These are phyloP conservation scores for Cornus suecica DNA, from an alignment of 148 eudicot genomes.

Conservation along the genomic window DNA sequence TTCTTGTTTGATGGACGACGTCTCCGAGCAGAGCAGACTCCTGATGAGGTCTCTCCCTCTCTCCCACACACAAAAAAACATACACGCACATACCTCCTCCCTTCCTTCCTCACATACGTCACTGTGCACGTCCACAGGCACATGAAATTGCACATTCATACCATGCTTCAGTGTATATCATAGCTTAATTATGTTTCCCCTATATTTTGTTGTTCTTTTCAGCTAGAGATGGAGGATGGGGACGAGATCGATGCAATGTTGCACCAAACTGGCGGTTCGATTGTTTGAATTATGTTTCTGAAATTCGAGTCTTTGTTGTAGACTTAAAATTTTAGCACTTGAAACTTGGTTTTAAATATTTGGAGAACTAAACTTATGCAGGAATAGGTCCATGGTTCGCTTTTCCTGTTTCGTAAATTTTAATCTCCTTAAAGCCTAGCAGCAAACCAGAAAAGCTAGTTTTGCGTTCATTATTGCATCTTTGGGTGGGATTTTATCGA, in stretches of 20 bases:
- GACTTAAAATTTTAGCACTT: background rate
- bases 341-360: background rate
- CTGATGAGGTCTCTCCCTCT: slow-evolving; percentile 49
- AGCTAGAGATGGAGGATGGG: slow-evolving; percentile 69
- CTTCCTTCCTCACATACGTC: background rate
- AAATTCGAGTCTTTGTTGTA: background rate
- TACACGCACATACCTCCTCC: background rate
- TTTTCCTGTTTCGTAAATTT: background rate
- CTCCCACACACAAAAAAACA: background rate
- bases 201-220: slow-evolving; percentile 12
- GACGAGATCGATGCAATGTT: slow-evolving; percentile 73
- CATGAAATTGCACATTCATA: background rate
- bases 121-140: background rate
- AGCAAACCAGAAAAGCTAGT: too few relatives aligned
- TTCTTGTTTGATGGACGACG: slow-evolving; percentile 69
- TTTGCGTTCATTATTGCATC: too few relatives aligned
- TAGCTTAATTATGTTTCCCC: background rate
- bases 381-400: background rate
- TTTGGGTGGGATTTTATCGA: too few relatives aligned
- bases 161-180: background rate
- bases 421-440: background rate
- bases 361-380: background rate
- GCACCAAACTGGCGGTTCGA: slow-evolving; percentile 61
- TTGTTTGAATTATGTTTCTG: slow-evolving; percentile 2
- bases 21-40: slow-evolving; percentile 60